Percentiles rank a stretch among this genome's conserved stretches.
These are phyloP conservation scores for Striga hermonthica DNA, from an alignment of 305 asterid species.

Conservation along the genomic window DNA sequence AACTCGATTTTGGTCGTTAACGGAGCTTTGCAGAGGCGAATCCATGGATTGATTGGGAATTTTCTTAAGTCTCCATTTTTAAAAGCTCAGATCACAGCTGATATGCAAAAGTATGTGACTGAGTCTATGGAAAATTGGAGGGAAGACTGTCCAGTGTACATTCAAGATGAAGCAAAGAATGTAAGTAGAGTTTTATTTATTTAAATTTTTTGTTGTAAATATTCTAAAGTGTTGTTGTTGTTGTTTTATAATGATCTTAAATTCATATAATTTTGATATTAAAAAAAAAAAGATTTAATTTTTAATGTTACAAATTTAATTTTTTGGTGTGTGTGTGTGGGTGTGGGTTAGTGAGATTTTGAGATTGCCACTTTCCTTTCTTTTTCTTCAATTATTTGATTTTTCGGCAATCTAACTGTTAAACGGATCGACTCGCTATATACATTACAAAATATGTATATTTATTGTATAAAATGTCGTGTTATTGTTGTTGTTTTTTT, in stretches of 20 bases:
- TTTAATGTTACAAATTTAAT: too few relatives aligned
- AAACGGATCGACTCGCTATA: too few relatives aligned
- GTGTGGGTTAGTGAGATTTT: slow-evolving; percentile 13
- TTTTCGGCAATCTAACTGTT: too few relatives aligned
- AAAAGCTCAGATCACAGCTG: slow-evolving; percentile 60
- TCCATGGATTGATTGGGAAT: slow-evolving; percentile 79
- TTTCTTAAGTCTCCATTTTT: slow-evolving; percentile 62
- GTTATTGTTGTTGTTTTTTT: too few relatives aligned
- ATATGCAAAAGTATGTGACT: slow-evolving; percentile 60
- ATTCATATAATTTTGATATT: too few relatives aligned
- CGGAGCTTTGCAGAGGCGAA: slow-evolving; percentile 71
- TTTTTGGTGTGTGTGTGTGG: slow-evolving; percentile 4
- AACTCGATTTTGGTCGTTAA: slow-evolving; percentile 68
- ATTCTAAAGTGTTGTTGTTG: background rate
- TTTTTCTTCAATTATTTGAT: too few relatives aligned
- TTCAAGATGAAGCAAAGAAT: slow-evolving; percentile 74
- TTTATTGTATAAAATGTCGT: too few relatives aligned
- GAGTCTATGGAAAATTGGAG: slow-evolving; percentile 63
- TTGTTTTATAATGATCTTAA: too few relatives aligned
- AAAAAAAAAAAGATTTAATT: too few relatives aligned
- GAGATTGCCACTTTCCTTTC: background rate
- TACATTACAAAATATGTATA: too few relatives aligned
- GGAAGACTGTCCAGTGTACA: slow-evolving; percentile 54
- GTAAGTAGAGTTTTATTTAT: slow-evolving; percentile 32
- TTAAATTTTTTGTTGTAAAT: background rate